Conservation (phyloP, 2,329 filamentous ascomycete genomes). For the Chaetomiaceae sp. region DNA sequence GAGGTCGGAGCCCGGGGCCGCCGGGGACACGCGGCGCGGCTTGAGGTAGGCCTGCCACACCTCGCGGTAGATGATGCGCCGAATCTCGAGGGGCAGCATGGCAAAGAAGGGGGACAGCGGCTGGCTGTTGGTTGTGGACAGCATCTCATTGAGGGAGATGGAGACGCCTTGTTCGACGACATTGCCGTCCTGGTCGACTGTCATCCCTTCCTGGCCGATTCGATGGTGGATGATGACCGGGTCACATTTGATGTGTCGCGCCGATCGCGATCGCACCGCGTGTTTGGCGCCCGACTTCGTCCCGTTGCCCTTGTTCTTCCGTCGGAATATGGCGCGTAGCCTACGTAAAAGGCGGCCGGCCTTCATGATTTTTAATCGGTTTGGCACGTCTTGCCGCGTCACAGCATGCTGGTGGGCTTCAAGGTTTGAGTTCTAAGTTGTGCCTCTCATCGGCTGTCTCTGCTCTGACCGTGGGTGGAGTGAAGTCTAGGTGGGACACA, state of each 20-base stretch:
- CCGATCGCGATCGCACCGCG: too few species aligned
- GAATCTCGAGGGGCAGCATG: slow-evolving; percentile 16
- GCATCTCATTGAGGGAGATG: slow-evolving; percentile 5
- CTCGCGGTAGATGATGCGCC: slow-evolving; percentile 15
- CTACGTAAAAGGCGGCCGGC: not conserved
- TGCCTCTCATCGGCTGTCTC: too few species aligned
- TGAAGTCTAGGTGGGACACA: too few species aligned
- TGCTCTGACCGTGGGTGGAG: too few species aligned
- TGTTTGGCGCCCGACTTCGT: too few species aligned
- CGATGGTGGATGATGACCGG: too few species aligned
- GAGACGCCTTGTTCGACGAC: not conserved
- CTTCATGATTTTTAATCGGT: not conserved
- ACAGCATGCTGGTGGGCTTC: not conserved
- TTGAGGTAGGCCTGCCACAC: slow-evolving; percentile 15
- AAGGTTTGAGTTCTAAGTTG: too few species aligned
- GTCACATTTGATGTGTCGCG: too few species aligned
- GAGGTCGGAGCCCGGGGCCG: slow-evolving; percentile 8
- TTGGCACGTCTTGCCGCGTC: not conserved
- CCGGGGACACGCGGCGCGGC: not conserved
- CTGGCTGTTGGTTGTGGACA: slow-evolving; percentile 2
- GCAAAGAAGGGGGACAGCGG: slow-evolving; percentile 8
- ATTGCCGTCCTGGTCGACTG: too few species aligned
- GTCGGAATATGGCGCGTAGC: not conserved
- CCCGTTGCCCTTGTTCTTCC: not conserved
- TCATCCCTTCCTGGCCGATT: not conserved